These are phyloP conservation scores for Clarkia xantiana DNA, from an alignment of 345 rosid species.

Conservation along the genomic window DNA sequence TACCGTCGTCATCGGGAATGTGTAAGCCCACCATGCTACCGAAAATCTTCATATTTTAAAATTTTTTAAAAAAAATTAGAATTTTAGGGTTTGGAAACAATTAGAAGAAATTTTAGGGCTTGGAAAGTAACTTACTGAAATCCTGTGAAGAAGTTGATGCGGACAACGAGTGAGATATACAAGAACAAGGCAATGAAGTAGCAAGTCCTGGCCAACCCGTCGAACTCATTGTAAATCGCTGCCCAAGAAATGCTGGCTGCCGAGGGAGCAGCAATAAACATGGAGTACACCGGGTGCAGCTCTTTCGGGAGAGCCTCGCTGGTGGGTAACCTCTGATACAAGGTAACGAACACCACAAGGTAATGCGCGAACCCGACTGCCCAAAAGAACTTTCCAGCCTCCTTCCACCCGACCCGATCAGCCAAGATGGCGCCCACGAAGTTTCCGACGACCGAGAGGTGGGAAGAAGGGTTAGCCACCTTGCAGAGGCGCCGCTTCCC, in stretches of 20 bases:
- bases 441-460: slow-evolving; percentile 86
- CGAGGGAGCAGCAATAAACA: slow-evolving; percentile 97
- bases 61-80: too few relatives aligned
- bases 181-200: slow-evolving; percentile 80
- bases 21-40: slow-evolving; percentile 96
- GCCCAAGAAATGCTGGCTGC: slow-evolving; percentile 93
- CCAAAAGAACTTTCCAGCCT: slow-evolving; percentile 80
- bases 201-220: slow-evolving; percentile 70
- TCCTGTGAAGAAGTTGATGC: slow-evolving; percentile 92
- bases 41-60: slow-evolving; percentile 46
- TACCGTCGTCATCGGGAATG: slow-evolving; percentile 87
- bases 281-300: slow-evolving; percentile 86
- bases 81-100: too few relatives aligned
- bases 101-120: neutral
- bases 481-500: slow-evolving; percentile 86
- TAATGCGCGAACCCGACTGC: slow-evolving; percentile 91
- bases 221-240: slow-evolving; percentile 64
- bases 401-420: slow-evolving; percentile 72
- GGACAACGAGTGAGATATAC: slow-evolving; percentile 51
- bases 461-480: slow-evolving; percentile 92
- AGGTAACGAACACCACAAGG: slow-evolving; percentile 78
- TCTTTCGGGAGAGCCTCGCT: slow-evolving; percentile 90
- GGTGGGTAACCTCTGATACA: slow-evolving; percentile 79
- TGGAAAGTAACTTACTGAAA: slow-evolving; percentile 36
- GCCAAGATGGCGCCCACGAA: slow-evolving; percentile 91